Evolutionary conservation across 2,329 filamentous ascomycete species (phyloP).

Genomic region (Emericellopsis atlantica): DNA sequence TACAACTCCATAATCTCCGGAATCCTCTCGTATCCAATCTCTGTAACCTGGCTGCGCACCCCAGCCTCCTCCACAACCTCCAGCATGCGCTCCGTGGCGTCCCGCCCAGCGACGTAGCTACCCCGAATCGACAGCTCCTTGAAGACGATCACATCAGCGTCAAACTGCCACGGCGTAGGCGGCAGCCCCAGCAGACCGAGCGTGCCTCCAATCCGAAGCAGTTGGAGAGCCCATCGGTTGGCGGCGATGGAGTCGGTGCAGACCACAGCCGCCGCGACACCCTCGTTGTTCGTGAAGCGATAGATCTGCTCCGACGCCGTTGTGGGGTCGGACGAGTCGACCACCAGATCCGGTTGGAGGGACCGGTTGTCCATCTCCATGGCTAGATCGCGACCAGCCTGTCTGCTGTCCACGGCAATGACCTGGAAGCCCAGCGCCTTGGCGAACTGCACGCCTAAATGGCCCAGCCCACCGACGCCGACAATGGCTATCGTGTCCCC

Average conservation of each 20-base stretch:
- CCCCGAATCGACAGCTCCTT: slow-evolving; percentile 15
- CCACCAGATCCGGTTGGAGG: slow-evolving; percentile 13
- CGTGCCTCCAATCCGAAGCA: slow-evolving; percentile 14
- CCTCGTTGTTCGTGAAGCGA: slow-evolving; percentile 15
- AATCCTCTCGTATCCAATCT: slow-evolving; percentile 12
- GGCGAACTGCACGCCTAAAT: slow-evolving; percentile 20
- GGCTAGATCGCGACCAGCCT: slow-evolving; percentile 14
- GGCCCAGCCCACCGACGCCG: slow-evolving; percentile 20
- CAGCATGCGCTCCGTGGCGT: slow-evolving; percentile 17
- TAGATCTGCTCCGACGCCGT: slow-evolving; percentile 10
- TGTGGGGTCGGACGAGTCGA: slow-evolving; percentile 10
- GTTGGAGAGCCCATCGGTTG: slow-evolving; percentile 14
- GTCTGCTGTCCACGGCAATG: slow-evolving; percentile 19
- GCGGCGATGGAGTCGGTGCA: slow-evolving; percentile 17
- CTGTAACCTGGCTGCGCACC: slow-evolving; percentile 14
- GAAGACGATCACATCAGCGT: slow-evolving; percentile 14
- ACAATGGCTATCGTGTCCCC: slow-evolving; percentile 16
- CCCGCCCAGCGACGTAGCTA: slow-evolving; percentile 16
- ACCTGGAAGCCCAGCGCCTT: slow-evolving; percentile 20
- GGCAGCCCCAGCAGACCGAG: slow-evolving; percentile 17
- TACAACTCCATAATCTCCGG: slow-evolving; percentile 14
- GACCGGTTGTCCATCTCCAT: slow-evolving; percentile 8
- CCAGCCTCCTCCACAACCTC: slow-evolving; percentile 10
- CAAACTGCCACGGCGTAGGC: slow-evolving; percentile 16
- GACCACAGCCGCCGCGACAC: slow-evolving; percentile 15